Evolutionary conservation across 352 stramenopile species (phyloP).

Genomic region (Pythium oligandrum): DNA sequence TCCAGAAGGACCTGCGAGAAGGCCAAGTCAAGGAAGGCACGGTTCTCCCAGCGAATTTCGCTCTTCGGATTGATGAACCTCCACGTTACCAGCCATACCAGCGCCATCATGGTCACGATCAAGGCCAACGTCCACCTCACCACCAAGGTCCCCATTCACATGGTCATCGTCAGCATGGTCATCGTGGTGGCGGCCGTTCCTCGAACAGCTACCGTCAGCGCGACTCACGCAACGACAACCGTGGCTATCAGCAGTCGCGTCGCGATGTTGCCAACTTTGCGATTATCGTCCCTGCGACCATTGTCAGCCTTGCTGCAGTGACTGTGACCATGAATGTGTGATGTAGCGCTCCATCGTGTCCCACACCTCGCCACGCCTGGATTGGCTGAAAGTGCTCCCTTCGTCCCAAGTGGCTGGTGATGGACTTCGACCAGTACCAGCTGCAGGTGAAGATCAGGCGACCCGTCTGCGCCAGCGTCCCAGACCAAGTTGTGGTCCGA

Average conservation of each 20-base stretch:
- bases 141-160: background rate
- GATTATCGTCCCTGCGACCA: background rate
- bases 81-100: background rate
- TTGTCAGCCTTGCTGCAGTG: background rate
- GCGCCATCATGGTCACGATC: background rate
- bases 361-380: too few relatives aligned
- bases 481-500: too few relatives aligned
- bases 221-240: too few relatives aligned
- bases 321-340: too few relatives aligned
- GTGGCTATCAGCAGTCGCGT: background rate
- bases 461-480: too few relatives aligned
- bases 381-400: too few relatives aligned
- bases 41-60: background rate
- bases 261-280: background rate
- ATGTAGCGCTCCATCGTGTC: too few relatives aligned
- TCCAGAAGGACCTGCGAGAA: constrained; percentile 2
- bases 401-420: too few relatives aligned
- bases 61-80: background rate
- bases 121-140: background rate
- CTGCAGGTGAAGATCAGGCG: too few relatives aligned
- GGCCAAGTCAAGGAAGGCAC: background rate
- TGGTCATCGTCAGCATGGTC: background rate
- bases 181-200: background rate
- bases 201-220: background rate
- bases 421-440: too few relatives aligned